phyloP scores from a whole-genome alignment of 192 early-diverging fungal species.

The Spinellus fusiger region DNA sequence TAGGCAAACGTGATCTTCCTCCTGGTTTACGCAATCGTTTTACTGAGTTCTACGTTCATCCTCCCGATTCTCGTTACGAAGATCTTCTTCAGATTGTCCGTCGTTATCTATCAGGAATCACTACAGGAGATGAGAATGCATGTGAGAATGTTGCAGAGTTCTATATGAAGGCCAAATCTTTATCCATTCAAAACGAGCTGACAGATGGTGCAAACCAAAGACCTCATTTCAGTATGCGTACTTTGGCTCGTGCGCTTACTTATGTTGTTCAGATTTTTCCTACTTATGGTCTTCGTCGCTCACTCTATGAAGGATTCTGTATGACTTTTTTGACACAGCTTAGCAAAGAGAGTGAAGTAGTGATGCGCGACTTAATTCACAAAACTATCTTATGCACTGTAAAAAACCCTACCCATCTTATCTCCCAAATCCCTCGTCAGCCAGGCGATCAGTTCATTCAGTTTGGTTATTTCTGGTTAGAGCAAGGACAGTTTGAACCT shows the following conservation, averaged over 20 bases:
- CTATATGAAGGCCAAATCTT: constrained; percentile 68
- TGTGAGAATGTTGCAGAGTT: constrained; percentile 73
- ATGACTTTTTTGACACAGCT: constrained; percentile 97
- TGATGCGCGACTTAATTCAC: constrained; percentile 49
- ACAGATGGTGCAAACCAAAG: constrained; percentile 86
- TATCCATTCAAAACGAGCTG: constrained; percentile 64
- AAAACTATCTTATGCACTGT: constrained; percentile 54
- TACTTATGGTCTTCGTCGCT: constrained; percentile 76
- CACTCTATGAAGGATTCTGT: constrained; percentile 85
- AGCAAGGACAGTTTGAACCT: constrained; percentile 36
- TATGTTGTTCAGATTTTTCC: constrained; percentile 65
- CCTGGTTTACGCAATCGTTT: constrained; percentile 87
- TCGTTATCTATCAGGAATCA: constrained; percentile 64
- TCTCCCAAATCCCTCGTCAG: constrained; percentile 53
- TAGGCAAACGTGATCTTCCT: constrained; percentile 93
- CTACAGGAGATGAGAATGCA: constrained; percentile 51
- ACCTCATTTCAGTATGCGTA: constrained; percentile 91
- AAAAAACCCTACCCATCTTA: constrained; percentile 44
- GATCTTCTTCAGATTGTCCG: constrained; percentile 81
- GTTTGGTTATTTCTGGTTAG: constrained; percentile 87
- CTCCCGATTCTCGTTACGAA: constrained; percentile 74
- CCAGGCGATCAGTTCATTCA: constrained; percentile 55
- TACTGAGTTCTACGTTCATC: constrained; percentile 92
- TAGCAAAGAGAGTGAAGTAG: constrained; percentile 56
- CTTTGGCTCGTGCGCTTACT: constrained; percentile 81